Base-by-base conservation (phyloP, 306 rosid species). In the Glycine tomentella region DNA sequence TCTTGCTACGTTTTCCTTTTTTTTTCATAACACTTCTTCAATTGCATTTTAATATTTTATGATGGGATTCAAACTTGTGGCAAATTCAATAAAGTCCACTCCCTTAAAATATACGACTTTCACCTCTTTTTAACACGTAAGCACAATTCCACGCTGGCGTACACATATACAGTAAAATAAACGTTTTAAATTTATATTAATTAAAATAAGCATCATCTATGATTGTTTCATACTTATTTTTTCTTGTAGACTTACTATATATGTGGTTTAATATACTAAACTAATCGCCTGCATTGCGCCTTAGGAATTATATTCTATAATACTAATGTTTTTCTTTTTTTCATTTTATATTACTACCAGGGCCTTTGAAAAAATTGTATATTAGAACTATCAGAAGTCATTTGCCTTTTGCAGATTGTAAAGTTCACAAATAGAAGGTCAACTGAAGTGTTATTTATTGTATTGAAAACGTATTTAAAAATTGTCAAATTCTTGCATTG, bases 381-480 rank as follows among this genome's bases (percentile, higher is more conserved):
- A 25, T 25, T 25, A 20, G 31, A 25, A 3, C 20, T 5, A 3
- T 38, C 6, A 38, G n/a, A 38, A 50, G 70, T n/a, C 49, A 65
- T 65, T 65, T 36, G 70, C 12, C 70, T 38, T 31, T 38, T 65
- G 70, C 70, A 36, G 11, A 38, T 2, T 65, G 70, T 6, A 65
- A 12, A 36, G 70, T 65, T 38, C 48, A 65, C 12, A 38, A 36
- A 64, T 63, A 36, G 10, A 4, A 13, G 11, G 70, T 65, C 70
- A 65, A 65, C 48, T 65, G 7, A 65, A 65, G 9, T 36, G 20
- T 13, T 10, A 7, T 64, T 36, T 64, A 36, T 64, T 36, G 25
- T 33, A 2, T 65, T 65, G 14, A 38, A 31, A 65, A 14, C 5
- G 7, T 11, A 65, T 65, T 38, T 6, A 65, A 36, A 25, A 64